These are phyloP conservation scores for Asterophora lycoperdoides DNA, from an alignment of 768 basidiomycete species.

Conservation along the genomic window DNA sequence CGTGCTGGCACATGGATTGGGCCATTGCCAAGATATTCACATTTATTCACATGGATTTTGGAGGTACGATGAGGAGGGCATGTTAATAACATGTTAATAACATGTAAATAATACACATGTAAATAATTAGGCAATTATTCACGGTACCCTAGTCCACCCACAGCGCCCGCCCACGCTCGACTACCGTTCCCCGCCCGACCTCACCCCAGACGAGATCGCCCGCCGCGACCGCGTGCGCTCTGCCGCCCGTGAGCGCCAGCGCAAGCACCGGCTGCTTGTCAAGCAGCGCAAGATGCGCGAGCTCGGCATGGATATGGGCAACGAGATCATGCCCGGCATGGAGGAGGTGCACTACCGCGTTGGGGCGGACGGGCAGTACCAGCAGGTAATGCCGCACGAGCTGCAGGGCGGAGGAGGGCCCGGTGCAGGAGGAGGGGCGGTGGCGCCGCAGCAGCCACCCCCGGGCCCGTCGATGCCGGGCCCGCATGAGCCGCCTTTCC, in stretches of 20 bases:
- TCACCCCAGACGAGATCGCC: constrained; percentile 61
- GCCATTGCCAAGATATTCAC: too few species aligned
- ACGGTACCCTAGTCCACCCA: too few species aligned
- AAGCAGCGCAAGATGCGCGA: constrained; percentile 81
- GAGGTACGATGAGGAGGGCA: too few species aligned
- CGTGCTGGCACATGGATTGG: too few species aligned
- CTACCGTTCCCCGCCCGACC: constrained; percentile 17
- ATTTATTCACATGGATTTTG: too few species aligned
- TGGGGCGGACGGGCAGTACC: constrained; percentile 42
- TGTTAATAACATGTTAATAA: too few species aligned
- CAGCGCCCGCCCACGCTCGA: constrained; percentile 20
- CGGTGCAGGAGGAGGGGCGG: too few species aligned
- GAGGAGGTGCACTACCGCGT: constrained; percentile 68
- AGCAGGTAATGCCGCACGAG: constrained; percentile 41
- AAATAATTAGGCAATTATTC: too few species aligned
- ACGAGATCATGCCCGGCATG: constrained; percentile 60
- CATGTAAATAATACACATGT: too few species aligned
- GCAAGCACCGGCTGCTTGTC: constrained; percentile 75
- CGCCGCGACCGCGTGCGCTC: constrained; percentile 70
- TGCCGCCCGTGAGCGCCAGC: constrained; percentile 75
- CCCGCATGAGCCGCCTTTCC: constrained; percentile 57
- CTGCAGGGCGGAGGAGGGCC: constrained; percentile 19
- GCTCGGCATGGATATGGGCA: constrained; percentile 78
- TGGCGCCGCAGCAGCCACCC: constrained; percentile 36
- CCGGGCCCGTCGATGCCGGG: constrained; percentile 20